Base-by-base conservation (phyloP, 1,139 yeast genomes). In the Hyphopichia wangnamkhiaoensis region DNA sequence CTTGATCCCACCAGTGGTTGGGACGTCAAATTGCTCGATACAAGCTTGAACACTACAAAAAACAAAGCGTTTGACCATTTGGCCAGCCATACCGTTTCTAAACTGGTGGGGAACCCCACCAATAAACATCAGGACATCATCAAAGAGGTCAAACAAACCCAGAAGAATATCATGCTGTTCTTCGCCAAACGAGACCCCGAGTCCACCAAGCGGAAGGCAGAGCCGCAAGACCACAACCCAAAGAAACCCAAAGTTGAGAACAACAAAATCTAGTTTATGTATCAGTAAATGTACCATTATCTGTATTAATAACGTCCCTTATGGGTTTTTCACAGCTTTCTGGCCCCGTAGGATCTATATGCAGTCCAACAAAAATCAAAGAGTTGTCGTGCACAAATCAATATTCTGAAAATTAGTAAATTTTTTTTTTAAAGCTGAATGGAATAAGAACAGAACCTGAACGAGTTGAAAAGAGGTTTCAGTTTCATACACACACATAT, bases 71-170 rank as follows among this genome's bases (percentile, higher is more conserved):
- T 74, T 31, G 63, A 63, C 3, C 54, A 55, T 6, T 56, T 87
- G 37, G 72, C 68, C 23, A 73, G 78, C 53, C 79, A 77, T 52
- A 66, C 67, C 35, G 96, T 89, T 1, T 58, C 75, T 2, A 68
- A 63, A 15, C 82, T 74, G 16, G 93, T 89, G 3, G 95, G 95
- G 1, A 83, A 79, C 37, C 72, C 80, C 0, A 53, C 65, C 4
- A 71, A 70, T 35, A 76, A 83, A 35, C 76, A 76, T 0, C 64
- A 65, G 14, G 61, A 71, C 17, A 58, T 83, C 41, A 68, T 68
- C 4, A 55, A 71, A 38, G 50, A 55, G 35, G 37, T 46, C 25
- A 48, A 46, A 29, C 52, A 52, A 25, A 48, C 56, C 1, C 65
- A 58, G 38, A 47, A 49, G 21, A 43, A 59, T 2, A 65, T 68